Base-by-base conservation (phyloP, 805 yeast species). In the Candida maesae region DNA sequence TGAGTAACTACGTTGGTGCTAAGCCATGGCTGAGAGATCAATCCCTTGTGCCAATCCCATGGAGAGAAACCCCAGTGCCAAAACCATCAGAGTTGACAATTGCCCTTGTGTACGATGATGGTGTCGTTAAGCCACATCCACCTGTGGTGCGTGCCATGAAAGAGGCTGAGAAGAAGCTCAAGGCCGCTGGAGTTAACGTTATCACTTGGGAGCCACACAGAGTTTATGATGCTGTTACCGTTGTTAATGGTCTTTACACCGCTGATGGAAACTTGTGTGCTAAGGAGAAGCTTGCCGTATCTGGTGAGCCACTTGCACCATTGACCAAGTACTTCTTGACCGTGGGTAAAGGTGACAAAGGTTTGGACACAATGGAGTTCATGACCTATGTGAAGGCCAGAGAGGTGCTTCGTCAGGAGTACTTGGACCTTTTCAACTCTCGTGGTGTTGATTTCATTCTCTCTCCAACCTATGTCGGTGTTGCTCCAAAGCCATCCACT, bases 291-390 rank as follows among this genome's bases (percentile, higher is more conserved):
- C 59, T 84, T 45, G 62, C 67, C 20, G 70, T 63, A 6, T 77
- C 84, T 10, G 90, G 91, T 30, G 91, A 86, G 59, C 90, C 90
- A 24, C 59, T 80, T 47, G 59, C 67, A n/a, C 79, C 78, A 42
- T 71, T 83, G 53, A 79, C 87, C 32, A 73, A 78, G 56, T 79
- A 81, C 76, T 70, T 71, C 37, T 61, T 81, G 46, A 68, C 73
- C 36, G 70, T 67, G 45, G 86, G 86, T 44, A 68, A 70, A 14
- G 87, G 86, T 39, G 71, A 77, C 35, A 66, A 64, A 37, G 61
- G 60, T 14, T 61, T 66, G 44, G 55, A 73, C 18, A 65, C 73
- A 25, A 56, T 70, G 13, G 86, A 80, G 50, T 76, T 76, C 61
- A 72, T 83, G 56, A 63, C 70, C 46, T 66, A 79, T 52, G 78